Percentiles rank a stretch among this genome's conserved stretches.
These are phyloP conservation scores for Malus hybrid DNA, from an alignment of 331 rosid genomes.

Conservation along the genomic window DNA sequence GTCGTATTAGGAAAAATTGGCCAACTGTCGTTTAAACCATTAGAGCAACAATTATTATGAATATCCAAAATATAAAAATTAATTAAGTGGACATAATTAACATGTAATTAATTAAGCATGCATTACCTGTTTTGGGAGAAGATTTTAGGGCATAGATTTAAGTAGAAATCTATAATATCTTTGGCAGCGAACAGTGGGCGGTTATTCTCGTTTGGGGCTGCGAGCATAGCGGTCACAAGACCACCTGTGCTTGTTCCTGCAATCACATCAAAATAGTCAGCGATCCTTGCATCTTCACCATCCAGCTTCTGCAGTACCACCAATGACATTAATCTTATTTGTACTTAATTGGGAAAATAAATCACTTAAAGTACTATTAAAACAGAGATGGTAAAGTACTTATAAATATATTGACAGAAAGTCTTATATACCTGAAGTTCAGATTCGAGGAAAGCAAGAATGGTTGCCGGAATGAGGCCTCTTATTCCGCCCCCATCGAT, in stretches of 20 bases:
- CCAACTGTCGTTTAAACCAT: neutral
- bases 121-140: conserved; percentile 27
- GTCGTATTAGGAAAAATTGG: neutral
- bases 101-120: neutral
- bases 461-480: conserved; percentile 31
- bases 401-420: too few species aligned
- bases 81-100: neutral
- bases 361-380: too few species aligned
- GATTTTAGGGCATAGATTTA: conserved; percentile 36
- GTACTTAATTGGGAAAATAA: neutral
- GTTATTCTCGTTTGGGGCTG: conserved; percentile 36
- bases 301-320: conserved; percentile 32
- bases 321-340: neutral
- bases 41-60: neutral
- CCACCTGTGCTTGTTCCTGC: conserved; percentile 82
- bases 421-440: conserved; percentile 33
- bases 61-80: neutral
- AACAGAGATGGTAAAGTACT: too few species aligned
- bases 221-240: conserved; percentile 55
- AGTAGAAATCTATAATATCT: conserved; percentile 46
- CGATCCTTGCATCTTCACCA: conserved; percentile 60
- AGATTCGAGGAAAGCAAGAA: conserved; percentile 27
- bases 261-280: conserved; percentile 65
- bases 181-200: conserved; percentile 63
- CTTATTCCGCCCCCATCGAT: conserved; percentile 42